phyloP scores from a whole-genome alignment of 305 asterid genomes.

The Plantago rigida region DNA sequence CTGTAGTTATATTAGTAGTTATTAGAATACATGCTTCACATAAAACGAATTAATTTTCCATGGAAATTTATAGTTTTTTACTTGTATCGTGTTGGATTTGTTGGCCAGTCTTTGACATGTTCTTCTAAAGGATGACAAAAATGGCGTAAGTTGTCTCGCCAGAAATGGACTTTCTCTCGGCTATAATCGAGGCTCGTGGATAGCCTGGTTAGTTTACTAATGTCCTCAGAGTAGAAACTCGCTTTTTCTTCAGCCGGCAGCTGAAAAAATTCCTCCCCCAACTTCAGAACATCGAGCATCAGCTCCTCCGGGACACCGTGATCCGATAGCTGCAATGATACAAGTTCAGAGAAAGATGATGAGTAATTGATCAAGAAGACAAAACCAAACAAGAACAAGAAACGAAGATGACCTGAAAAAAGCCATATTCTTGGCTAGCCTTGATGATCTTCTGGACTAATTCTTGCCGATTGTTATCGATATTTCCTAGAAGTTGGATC shows the following conservation, averaged over 20 bases:
- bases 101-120: slow-evolving; percentile 45
- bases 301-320: slow-evolving; percentile 42
- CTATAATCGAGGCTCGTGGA: slow-evolving; percentile 50
- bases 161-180: slow-evolving; percentile 41
- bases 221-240: slow-evolving; percentile 31
- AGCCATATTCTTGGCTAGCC: slow-evolving; percentile 38
- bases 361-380: not conserved
- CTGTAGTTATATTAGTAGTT: slow-evolving; percentile 20
- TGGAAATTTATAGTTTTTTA: not conserved
- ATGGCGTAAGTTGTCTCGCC: slow-evolving; percentile 69
- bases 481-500: slow-evolving; percentile 23
- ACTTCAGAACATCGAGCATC: slow-evolving; percentile 43
- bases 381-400: not conserved
- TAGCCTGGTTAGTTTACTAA: slow-evolving; percentile 34
- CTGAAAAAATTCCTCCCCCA: slow-evolving; percentile 39
- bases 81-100: slow-evolving; percentile 51
- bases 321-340: slow-evolving; percentile 41
- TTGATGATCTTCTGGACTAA: slow-evolving; percentile 25
- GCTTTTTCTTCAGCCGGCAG: slow-evolving; percentile 40
- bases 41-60: no score
- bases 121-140: slow-evolving; percentile 51
- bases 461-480: slow-evolving; percentile 17
- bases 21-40: not conserved
- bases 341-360: not conserved
- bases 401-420: slow-evolving; percentile 30